These are phyloP conservation scores for Termitomyces sp. DNA, from an alignment of 768 basidiomycete genomes.

Conservation along the genomic window DNA sequence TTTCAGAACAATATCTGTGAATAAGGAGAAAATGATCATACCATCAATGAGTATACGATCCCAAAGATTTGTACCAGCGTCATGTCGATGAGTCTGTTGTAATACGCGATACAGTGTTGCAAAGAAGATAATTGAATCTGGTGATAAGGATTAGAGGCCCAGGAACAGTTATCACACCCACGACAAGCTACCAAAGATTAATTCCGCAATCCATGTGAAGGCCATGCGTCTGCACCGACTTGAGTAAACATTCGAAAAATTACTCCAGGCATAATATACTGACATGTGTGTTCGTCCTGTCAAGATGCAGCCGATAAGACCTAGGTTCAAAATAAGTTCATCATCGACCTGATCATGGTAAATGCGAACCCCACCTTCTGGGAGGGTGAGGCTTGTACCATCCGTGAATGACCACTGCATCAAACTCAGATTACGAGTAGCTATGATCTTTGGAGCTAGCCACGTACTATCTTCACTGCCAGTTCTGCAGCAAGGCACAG, in stretches of 20 bases:
- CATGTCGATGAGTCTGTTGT: neutral
- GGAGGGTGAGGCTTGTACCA: constrained; percentile 26
- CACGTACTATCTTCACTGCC: constrained; percentile 30
- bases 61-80: neutral
- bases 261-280: too few species aligned
- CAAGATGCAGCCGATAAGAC: too few species aligned
- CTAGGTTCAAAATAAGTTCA: too few species aligned
- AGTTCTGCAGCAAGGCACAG: constrained; percentile 22
- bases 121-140: neutral
- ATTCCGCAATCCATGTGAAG: constrained; percentile 34
- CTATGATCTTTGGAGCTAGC: neutral
- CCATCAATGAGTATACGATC: neutral
- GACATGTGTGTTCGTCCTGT: too few species aligned
- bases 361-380: constrained; percentile 22
- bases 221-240: constrained; percentile 24
- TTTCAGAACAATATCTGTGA: neutral
- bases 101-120: neutral
- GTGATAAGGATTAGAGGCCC: neutral
- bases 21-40: neutral
- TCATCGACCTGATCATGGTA: too few species aligned
- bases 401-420: constrained; percentile 33
- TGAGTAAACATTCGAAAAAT: too few species aligned
- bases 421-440: neutral
- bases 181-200: constrained; percentile 23
- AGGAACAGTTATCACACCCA: neutral